These are phyloP conservation scores for Silene latifolia DNA, from an alignment of 148 eudicot genomes.

Conservation along the genomic window DNA sequence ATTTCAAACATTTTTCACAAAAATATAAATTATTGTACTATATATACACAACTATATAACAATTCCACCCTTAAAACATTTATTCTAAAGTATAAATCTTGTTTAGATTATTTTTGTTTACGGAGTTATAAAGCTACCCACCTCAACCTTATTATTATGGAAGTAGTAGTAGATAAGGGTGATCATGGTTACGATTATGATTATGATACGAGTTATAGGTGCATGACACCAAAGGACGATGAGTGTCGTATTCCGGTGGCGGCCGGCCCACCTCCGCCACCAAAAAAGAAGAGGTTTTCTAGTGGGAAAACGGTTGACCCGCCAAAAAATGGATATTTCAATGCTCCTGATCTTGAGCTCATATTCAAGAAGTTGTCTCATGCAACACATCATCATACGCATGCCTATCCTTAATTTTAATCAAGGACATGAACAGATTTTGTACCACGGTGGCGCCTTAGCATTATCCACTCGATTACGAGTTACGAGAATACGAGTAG, in stretches of 20 bases:
- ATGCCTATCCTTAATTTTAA: not conserved
- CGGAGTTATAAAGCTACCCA: no score
- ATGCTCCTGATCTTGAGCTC: constrained; percentile 30
- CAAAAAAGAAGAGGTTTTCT: constrained; percentile 28
- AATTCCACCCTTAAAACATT: no score
- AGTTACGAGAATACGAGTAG: no score
- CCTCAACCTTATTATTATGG: no score
- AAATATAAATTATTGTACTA: not conserved
- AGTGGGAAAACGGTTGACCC: constrained; percentile 7
- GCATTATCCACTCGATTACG: no score
- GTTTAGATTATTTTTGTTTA: no score
- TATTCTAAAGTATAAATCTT: no score
- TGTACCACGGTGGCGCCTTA: not conserved
- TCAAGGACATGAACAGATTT: not conserved
- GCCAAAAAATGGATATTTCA: constrained; percentile 31
- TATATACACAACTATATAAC: not conserved
- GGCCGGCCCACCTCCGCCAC: constrained; percentile 39
- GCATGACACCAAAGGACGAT: constrained; percentile 35
- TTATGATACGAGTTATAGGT: constrained; percentile 8
- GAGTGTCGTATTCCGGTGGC: constrained; percentile 22
- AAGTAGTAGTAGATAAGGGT: not conserved
- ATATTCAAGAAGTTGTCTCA: constrained; percentile 20
- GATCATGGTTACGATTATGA: not conserved
- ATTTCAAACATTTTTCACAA: not conserved
- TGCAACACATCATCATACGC: not conserved